phyloP scores from a whole-genome alignment of 371 early-diverging fungal species.

The Basidiobolus meristosporus region DNA sequence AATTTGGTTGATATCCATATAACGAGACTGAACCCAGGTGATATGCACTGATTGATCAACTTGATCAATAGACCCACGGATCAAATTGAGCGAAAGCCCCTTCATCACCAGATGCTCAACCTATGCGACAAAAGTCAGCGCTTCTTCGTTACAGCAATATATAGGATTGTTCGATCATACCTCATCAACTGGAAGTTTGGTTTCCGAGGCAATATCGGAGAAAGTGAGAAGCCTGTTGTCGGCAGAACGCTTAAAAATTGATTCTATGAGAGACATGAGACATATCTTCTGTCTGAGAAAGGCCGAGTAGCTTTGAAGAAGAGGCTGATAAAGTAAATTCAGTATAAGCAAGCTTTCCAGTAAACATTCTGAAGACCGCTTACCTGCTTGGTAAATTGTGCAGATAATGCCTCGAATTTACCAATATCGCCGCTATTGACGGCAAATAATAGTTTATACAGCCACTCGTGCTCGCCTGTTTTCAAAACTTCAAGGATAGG shows the following conservation, averaged over 20 bases:
- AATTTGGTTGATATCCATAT: slow-evolving; percentile 78
- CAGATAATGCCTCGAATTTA: slow-evolving; percentile 62
- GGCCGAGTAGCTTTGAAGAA: slow-evolving; percentile 49
- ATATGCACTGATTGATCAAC: slow-evolving; percentile 69
- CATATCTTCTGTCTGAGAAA: slow-evolving; percentile 86
- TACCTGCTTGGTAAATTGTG: slow-evolving; percentile 58
- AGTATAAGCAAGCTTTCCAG: too few species aligned
- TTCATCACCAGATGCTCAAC: slow-evolving; percentile 96
- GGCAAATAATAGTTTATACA: slow-evolving; percentile 63
- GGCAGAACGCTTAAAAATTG: slow-evolving; percentile 71
- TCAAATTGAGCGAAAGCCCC: slow-evolving; percentile 76
- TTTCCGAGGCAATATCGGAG: slow-evolving; percentile 68
- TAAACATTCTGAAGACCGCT: neutral
- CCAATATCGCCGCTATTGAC: slow-evolving; percentile 91
- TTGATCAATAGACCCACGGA: slow-evolving; percentile 90
- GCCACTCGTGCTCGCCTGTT: slow-evolving; percentile 71
- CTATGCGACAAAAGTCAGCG: too few species aligned
- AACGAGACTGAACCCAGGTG: slow-evolving; percentile 94
- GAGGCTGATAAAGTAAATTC: slow-evolving; percentile 28
- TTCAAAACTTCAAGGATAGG: slow-evolving; percentile 71
- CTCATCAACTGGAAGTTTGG: slow-evolving; percentile 61
- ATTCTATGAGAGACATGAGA: slow-evolving; percentile 88
- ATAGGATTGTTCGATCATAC: too few species aligned
- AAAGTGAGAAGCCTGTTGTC: slow-evolving; percentile 68
- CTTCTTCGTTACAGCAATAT: too few species aligned